Conservation (phyloP, 2,329 filamentous ascomycete genomes). For the Madurella fahalii region DNA sequence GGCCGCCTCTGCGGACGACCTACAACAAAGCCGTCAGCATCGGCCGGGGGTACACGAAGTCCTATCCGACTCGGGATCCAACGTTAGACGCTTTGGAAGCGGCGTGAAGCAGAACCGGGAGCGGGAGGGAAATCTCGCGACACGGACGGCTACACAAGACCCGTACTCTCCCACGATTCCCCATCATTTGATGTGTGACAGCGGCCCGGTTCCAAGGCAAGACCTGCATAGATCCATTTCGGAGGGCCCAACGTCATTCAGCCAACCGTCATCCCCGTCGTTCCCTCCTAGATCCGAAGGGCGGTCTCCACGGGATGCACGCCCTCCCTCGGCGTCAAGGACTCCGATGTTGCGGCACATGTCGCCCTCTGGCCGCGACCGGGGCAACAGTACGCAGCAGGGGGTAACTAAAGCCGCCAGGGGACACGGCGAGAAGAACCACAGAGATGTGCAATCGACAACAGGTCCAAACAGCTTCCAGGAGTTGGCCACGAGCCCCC, state of each 20-base stretch:
- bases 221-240: slow-evolving; percentile 8
- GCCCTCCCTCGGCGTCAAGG: slow-evolving; percentile 31
- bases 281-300: slow-evolving; percentile 1
- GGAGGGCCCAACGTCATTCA: slow-evolving; percentile 5
- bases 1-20: slow-evolving; percentile 18
- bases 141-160: not conserved
- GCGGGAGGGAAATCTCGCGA: slow-evolving; percentile 28
- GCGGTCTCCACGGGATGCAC: slow-evolving; percentile 18
- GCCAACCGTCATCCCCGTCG: not conserved
- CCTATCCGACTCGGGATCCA: not conserved
- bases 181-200: slow-evolving; percentile 3
- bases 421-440: too few species aligned
- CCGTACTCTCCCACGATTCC: not conserved
- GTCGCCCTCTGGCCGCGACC: slow-evolving; percentile 15
- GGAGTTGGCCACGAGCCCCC: slow-evolving; percentile 10
- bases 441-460: too few species aligned
- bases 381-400: slow-evolving; percentile 20
- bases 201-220: not conserved
- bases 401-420: not conserved
- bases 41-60: slow-evolving; percentile 13
- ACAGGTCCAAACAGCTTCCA: slow-evolving; percentile 13
- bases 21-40: slow-evolving; percentile 12
- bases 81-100: slow-evolving; percentile 21
- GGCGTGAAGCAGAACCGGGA: slow-evolving; percentile 40
- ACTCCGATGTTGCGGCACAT: slow-evolving; percentile 29